Base-by-base conservation (phyloP, 2,329 filamentous ascomycete species). In the Hymenoscyphus albidus region DNA sequence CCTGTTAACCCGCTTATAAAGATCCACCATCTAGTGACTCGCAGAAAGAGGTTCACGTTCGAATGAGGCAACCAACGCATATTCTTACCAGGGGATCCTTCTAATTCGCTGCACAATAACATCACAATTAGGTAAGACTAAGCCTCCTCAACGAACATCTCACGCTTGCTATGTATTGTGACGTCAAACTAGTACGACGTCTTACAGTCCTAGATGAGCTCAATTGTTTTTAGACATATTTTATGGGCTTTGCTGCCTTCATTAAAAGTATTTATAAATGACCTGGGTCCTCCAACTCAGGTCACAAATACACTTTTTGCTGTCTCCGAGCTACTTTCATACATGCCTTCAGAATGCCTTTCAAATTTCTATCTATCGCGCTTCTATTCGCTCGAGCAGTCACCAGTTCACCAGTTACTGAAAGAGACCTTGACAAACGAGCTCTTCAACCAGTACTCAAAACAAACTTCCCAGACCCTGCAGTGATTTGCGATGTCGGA, bases 391-490 rank as follows among this genome's bases (percentile, higher is more conserved):
- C 44, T 3, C 54, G 55, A 27, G 44, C 58, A 13, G 60, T 58
- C 38, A 32, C 55, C 22, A 54, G 39, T 22, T 61, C 62, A 32
- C 58, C 62, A 10, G 12, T 62, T 16, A 35, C 58, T 27, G 18
- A 32, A n/a, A n/a, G 44, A 22, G n/a, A 51, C 18, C 38, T 58
- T 7, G 16, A 35, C 6, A 42, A 58, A 55, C 58, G 63, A 61
- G 35, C 60, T 62, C 40, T 66, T 39, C 44, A 78, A 42, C 63
- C 62, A 60, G 70, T 66, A 18, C 70, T 81, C 54, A 67, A 75
- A 56, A 72, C 72, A 32, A 79, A 86, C 74, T 87, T 87, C 70
- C 79, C 84, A 13, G 83, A 87, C 67, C 84, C 85, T 7, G 75
- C 79, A 13, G 78, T 88, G 59, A 70, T 87, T 58, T 73, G 81